Conservation (phyloP, 148 eudicot genomes). For the Vaccinium darrowii region DNA sequence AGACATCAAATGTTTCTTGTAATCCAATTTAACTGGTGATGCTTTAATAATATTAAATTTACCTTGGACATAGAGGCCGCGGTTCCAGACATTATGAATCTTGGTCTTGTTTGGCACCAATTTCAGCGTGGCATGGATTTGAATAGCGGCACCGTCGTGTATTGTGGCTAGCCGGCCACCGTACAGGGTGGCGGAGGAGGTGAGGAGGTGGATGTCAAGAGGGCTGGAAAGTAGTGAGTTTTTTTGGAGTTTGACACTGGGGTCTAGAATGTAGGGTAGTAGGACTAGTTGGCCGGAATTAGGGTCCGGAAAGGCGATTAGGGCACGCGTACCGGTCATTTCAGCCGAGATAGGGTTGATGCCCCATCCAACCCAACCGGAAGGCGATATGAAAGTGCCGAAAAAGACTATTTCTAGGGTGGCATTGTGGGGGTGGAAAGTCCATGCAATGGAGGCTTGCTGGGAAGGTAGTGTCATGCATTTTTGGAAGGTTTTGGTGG, state of each 20-base stretch:
- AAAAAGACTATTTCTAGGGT: slow-evolving; percentile 74
- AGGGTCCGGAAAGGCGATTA: slow-evolving; percentile 90
- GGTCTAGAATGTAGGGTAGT: slow-evolving; percentile 74
- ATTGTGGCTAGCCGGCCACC: slow-evolving; percentile 89
- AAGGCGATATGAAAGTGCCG: slow-evolving; percentile 88
- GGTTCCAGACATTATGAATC: slow-evolving; percentile 81
- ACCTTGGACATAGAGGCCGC: slow-evolving; percentile 93
- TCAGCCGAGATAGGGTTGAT: slow-evolving; percentile 68
- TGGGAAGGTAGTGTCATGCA: slow-evolving; percentile 85
- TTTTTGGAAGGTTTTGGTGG: slow-evolving; percentile 59
- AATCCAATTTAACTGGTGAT: background rate
- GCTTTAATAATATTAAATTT: background rate
- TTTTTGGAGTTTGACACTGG: slow-evolving; percentile 68
- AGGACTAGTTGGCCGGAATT: slow-evolving; percentile 79
- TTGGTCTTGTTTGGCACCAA: slow-evolving; percentile 65
- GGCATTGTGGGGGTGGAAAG: slow-evolving; percentile 66
- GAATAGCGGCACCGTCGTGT: slow-evolving; percentile 74
- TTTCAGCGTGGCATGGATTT: slow-evolving; percentile 65
- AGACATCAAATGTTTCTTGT: background rate
- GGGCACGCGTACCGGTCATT: slow-evolving; percentile 83
- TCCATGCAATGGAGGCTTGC: slow-evolving; percentile 90
- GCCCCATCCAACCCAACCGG: slow-evolving; percentile 97
- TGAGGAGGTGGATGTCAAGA: slow-evolving; percentile 64
- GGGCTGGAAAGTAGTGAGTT: slow-evolving; percentile 68
- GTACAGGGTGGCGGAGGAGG: slow-evolving; percentile 76